A percentile compares a stretch with the other conserved stretches of the same genome.
These are phyloP conservation scores for Cyberlindnera bimundalis DNA, from an alignment of 805 yeast genomes.

Conservation along the genomic window DNA sequence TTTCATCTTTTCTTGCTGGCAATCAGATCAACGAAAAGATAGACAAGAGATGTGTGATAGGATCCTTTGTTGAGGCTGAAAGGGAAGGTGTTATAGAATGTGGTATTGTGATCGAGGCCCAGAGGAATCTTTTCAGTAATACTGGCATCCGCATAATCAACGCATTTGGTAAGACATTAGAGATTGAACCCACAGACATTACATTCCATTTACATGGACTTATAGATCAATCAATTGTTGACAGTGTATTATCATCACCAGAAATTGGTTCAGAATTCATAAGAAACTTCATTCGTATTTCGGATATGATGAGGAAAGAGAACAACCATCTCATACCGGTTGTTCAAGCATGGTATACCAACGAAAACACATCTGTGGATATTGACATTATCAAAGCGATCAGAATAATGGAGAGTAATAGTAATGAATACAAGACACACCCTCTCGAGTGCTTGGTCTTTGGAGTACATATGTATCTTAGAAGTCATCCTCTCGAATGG, in stretches of 20 bases:
- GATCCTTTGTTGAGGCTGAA: constrained; percentile 14
- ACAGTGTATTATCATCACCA: constrained; percentile 1
- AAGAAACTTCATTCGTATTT: neutral
- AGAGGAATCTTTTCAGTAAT: constrained; percentile 6
- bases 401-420: constrained; percentile 3
- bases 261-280: neutral
- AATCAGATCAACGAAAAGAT: neutral
- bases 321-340: constrained; percentile 11
- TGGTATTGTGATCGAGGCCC: constrained; percentile 12
- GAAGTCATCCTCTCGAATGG: constrained; percentile 12
- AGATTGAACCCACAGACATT: constrained; percentile 9
- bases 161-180: constrained; percentile 4
- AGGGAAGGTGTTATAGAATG: neutral
- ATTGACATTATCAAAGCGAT: constrained; percentile 2
- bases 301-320: neutral
- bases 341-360: constrained; percentile 15
- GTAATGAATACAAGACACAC: neutral
- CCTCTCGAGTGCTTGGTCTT: constrained; percentile 11
- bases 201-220: constrained; percentile 12
- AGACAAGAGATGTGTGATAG: constrained; percentile 5
- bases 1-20: neutral
- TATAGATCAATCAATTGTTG: neutral
- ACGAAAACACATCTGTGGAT: constrained; percentile 7
- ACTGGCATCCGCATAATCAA: constrained; percentile 8
- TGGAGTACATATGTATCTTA: constrained; percentile 13